These are phyloP conservation scores for Hypholoma sublateritium DNA, from an alignment of 768 basidiomycete species.

Conservation along the genomic window DNA sequence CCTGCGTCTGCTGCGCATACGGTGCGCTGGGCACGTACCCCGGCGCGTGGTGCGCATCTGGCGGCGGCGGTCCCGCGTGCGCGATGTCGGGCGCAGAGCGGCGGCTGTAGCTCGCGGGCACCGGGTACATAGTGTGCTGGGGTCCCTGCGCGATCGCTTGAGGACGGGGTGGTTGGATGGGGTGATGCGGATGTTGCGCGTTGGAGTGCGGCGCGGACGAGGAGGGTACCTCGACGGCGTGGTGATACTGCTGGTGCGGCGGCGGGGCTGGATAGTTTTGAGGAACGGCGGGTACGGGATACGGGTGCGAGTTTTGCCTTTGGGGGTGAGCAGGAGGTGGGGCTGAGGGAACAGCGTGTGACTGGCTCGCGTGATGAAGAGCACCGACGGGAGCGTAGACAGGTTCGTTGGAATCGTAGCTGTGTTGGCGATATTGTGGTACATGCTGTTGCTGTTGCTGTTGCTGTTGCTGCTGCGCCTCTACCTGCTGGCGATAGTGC, in stretches of 20 bases:
- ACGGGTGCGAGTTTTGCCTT: conserved; percentile 10
- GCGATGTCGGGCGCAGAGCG: conserved; percentile 18
- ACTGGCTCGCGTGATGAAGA: not conserved
- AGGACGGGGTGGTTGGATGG: not conserved
- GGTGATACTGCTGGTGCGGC: conserved; percentile 13
- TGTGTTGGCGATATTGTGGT: conserved; percentile 16
- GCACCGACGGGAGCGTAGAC: conserved; percentile 5
- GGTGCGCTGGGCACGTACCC: not conserved
- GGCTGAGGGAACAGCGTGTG: not conserved
- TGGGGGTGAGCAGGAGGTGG: conserved; percentile 3
- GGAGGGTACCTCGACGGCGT: conserved; percentile 1
- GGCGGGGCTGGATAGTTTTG: conserved; percentile 23
- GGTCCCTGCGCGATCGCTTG: not conserved
- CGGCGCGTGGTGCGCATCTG: not conserved
- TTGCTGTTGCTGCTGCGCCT: conserved; percentile 16
- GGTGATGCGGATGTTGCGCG: conserved; percentile 11
- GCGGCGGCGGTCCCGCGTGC: conserved; percentile 12
- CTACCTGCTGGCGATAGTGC: conserved; percentile 20
- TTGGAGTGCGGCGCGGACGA: not conserved
- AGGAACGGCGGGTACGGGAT: conserved; percentile 18
- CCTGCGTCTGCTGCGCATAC: conserved; percentile 7
- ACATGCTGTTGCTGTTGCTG: conserved; percentile 17
- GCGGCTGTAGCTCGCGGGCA: conserved; percentile 22
- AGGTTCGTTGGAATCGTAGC: conserved; percentile 9
- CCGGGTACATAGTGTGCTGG: conserved; percentile 33